These are phyloP conservation scores for Wickerhamomyces ciferrii DNA, from an alignment of 805 yeast genomes.

Conservation along the genomic window DNA sequence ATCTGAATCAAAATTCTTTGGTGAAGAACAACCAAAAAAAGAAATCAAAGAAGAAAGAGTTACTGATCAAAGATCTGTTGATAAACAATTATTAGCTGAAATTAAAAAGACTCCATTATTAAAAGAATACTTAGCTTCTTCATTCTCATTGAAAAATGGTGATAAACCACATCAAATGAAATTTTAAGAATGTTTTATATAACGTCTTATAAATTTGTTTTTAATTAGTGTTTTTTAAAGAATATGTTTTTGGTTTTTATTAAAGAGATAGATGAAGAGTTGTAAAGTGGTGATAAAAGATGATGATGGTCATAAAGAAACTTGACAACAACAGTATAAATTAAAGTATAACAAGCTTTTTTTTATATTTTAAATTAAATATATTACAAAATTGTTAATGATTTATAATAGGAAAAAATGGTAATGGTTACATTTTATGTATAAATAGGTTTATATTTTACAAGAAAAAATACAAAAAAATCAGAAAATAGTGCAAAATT, in stretches of 20 bases:
- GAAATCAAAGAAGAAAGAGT: constrained; percentile 90
- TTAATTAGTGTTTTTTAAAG: not conserved
- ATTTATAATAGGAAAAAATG: constrained; percentile 1
- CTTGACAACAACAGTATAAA: not conserved
- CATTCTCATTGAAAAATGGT: constrained; percentile 96
- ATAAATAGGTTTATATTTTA: constrained; percentile 1
- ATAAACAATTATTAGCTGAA: constrained; percentile 86
- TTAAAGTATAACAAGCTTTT: not conserved
- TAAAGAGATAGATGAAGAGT: not conserved
- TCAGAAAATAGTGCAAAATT: not conserved
- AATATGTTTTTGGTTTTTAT: not conserved
- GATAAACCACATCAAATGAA: constrained; percentile 98
- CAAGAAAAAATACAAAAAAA: not conserved
- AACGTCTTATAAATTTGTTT: too few relatives aligned
- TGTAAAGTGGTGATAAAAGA: not conserved
- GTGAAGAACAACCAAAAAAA: constrained; percentile 69
- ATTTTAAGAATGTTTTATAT: constrained; percentile 51
- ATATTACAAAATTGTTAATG: not conserved
- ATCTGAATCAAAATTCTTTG: constrained; percentile 91
- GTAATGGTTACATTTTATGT: constrained; percentile 1
- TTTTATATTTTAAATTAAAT: not conserved
- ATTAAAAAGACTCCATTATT: constrained; percentile 96
- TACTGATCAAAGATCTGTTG: constrained; percentile 94
- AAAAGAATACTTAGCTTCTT: constrained; percentile 91
- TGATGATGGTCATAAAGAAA: not conserved